These are phyloP conservation scores for Nemania diffusa DNA, from an alignment of 2,329 filamentous ascomycete genomes.

Conservation along the genomic window DNA sequence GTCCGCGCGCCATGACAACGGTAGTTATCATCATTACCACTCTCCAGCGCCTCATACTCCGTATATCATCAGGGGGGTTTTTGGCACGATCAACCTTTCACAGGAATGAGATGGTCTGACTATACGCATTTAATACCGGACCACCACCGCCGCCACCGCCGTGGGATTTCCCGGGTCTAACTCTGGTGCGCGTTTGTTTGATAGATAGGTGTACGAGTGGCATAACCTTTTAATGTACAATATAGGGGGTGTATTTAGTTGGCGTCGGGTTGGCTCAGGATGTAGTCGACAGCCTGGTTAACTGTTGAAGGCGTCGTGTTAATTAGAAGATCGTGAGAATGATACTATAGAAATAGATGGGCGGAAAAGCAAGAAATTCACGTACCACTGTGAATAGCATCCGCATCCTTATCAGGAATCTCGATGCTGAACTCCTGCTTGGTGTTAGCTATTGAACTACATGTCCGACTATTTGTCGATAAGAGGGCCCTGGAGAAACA, in stretches of 20 bases:
- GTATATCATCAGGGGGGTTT: background rate
- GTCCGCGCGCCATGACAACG: conserved; percentile 18
- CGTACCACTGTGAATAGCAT: conserved; percentile 92
- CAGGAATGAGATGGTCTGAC: conserved; percentile 25
- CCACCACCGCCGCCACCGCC: conserved; percentile 21
- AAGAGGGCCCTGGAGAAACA: conserved; percentile 23
- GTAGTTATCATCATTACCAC: conserved; percentile 25
- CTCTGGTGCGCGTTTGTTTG: conserved; percentile 22
- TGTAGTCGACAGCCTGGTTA: conserved; percentile 94
- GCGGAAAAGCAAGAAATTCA: conserved; percentile 33
- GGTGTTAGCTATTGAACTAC: conserved; percentile 40
- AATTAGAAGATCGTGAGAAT: conserved; percentile 30
- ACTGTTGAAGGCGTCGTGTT: conserved; percentile 64
- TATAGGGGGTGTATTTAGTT: conserved; percentile 59
- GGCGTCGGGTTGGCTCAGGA: conserved; percentile 91
- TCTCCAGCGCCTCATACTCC: conserved; percentile 9
- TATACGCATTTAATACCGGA: conserved; percentile 24
- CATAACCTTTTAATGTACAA: conserved; percentile 47
- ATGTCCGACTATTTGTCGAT: background rate
- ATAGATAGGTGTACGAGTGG: conserved; percentile 42
- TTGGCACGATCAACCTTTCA: conserved; percentile 25
- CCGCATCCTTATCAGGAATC: conserved; percentile 97
- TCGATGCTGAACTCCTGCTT: conserved; percentile 80
- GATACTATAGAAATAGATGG: background rate
- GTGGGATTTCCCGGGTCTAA: conserved; percentile 35